Conservation (phyloP, 2,329 filamentous ascomycete species). For the Phyllachora maydis region DNA sequence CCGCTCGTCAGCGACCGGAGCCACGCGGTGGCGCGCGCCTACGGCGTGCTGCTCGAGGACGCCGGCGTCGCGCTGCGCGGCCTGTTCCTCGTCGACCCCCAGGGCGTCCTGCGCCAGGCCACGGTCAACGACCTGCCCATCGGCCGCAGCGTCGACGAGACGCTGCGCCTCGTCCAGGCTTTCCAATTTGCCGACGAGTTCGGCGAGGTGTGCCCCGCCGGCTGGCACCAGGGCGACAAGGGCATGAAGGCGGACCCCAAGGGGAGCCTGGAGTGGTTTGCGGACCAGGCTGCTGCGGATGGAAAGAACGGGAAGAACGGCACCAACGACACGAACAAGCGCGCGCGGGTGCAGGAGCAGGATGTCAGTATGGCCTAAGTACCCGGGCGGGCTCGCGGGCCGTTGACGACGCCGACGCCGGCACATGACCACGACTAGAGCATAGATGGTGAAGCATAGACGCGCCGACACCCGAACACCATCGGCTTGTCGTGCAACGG, state of each 20-base stretch:
- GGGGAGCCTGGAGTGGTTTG: conserved; percentile 27
- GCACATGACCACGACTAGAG: too few species aligned
- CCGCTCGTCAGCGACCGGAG: conserved; percentile 42
- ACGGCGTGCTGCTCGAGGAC: conserved; percentile 42
- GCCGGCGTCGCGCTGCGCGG: conserved; percentile 41
- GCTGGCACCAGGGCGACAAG: conserved; percentile 24
- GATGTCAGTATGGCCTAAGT: too few species aligned
- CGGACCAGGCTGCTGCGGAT: conserved; percentile 6
- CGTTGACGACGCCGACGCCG: too few species aligned
- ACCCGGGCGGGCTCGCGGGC: too few species aligned
- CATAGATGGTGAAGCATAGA: too few species aligned
- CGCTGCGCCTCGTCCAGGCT: conserved; percentile 43
- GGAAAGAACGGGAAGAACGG: conserved; percentile 14
- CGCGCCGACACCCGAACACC: too few species aligned
- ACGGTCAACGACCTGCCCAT: conserved; percentile 46
- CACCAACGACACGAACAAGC: too few species aligned
- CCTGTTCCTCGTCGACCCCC: conserved; percentile 45
- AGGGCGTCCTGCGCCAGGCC: conserved; percentile 38
- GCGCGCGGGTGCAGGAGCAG: too few species aligned
- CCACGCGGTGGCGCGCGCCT: conserved; percentile 35
- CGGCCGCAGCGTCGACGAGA: conserved; percentile 42
- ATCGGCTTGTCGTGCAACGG: too few species aligned
- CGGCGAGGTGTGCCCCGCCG: conserved; percentile 48
- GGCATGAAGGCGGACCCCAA: conserved; percentile 30
- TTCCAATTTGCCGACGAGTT: conserved; percentile 74